Evolutionary conservation across 352 stramenopile genomes (phyloP).

Genomic region (Phytophthora cryptogea): DNA sequence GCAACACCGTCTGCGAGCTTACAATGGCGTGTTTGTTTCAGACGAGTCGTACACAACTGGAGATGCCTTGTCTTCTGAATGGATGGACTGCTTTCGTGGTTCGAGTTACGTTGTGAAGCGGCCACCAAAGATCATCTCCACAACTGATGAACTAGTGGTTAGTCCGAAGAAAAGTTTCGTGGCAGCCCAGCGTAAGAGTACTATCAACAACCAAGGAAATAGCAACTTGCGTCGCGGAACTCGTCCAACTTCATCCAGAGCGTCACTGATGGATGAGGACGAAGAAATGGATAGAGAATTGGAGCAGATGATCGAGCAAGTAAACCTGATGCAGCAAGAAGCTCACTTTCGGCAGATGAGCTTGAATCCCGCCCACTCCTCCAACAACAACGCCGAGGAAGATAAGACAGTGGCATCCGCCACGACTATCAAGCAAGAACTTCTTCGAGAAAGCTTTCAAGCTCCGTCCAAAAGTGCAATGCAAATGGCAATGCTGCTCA

Average conservation of each 20-base stretch:
- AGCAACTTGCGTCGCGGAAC: neutral
- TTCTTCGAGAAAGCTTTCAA: slow-evolving; percentile 24
- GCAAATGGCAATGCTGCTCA: slow-evolving; percentile 54
- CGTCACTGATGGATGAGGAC: slow-evolving; percentile 47
- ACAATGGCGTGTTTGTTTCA: slow-evolving; percentile 74
- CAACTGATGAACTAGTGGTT: slow-evolving; percentile 1
- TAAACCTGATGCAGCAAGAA: slow-evolving; percentile 39
- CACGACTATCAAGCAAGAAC: slow-evolving; percentile 38
- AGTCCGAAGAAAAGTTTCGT: slow-evolving; percentile 1
- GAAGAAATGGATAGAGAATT: slow-evolving; percentile 77
- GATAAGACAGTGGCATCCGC: slow-evolving; percentile 5
- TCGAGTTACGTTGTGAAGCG: slow-evolving; percentile 34
- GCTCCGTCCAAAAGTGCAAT: slow-evolving; percentile 38
- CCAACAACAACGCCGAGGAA: slow-evolving; percentile 13
- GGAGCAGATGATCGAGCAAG: slow-evolving; percentile 70
- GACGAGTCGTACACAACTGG: slow-evolving; percentile 66
- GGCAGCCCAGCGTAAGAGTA: neutral
- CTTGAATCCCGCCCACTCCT: neutral
- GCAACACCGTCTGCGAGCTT: slow-evolving; percentile 63
- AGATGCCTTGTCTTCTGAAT: slow-evolving; percentile 73
- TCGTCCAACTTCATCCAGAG: slow-evolving; percentile 32
- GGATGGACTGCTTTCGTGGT: slow-evolving; percentile 78
- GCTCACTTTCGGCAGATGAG: slow-evolving; percentile 22
- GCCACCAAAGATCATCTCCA: neutral
- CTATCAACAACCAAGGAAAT: slow-evolving; percentile 8